Conservation (phyloP, 768 basidiomycete species). For the Tylopilus sp. region DNA sequence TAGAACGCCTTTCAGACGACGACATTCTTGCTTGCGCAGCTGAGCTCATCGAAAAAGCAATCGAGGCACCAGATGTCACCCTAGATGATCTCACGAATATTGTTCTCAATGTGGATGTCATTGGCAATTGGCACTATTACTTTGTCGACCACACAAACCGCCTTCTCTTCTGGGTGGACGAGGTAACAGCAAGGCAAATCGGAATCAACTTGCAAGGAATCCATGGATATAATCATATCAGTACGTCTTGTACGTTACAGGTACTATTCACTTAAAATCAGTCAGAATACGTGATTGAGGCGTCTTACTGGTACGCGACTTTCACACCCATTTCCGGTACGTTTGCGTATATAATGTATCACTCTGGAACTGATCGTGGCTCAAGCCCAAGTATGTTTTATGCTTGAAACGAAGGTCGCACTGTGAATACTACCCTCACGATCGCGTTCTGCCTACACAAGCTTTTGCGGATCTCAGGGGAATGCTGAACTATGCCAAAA, state of each 20-base stretch:
- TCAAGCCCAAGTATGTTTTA: not conserved
- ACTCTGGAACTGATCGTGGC: not conserved
- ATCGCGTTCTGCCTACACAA: not conserved
- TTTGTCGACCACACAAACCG: conserved; percentile 16
- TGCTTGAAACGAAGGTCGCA: conserved; percentile 8
- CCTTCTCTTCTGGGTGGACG: conserved; percentile 18
- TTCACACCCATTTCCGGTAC: not conserved
- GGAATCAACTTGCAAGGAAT: conserved; percentile 5
- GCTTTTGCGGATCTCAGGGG: conserved; percentile 11
- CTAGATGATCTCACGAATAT: conserved; percentile 11
- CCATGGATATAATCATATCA: conserved; percentile 7
- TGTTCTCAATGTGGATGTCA: conserved; percentile 8
- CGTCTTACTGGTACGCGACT: conserved; percentile 13
- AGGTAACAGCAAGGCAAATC: not conserved
- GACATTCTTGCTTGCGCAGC: conserved; percentile 1
- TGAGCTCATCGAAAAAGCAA: conserved; percentile 7
- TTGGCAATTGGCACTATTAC: conserved; percentile 9
- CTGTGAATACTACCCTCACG: conserved; percentile 16
- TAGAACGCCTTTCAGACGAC: not conserved
- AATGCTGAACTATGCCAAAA: conserved; percentile 15
- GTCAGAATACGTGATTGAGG: conserved; percentile 10
- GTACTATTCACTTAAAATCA: not conserved
- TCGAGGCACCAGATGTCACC: not conserved
- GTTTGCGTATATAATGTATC: not conserved
- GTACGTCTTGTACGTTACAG: not conserved